Base-by-base conservation (phyloP, 441 rosid species). In the Corymbia citriodora region DNA sequence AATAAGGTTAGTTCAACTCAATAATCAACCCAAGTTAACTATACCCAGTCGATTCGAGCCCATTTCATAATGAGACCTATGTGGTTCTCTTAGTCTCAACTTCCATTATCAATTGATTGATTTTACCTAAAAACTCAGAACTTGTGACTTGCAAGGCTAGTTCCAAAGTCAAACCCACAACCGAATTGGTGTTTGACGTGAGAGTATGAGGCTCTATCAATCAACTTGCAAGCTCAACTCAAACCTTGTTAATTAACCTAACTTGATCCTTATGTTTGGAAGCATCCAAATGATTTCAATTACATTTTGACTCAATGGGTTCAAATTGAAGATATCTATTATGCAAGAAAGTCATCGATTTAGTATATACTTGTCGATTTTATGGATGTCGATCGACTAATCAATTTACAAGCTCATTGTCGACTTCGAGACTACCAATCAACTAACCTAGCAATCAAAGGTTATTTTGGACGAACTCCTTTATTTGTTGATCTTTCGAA, bases 261-360 rank as follows among this genome's bases (percentile, higher is more conserved):
- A 2, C 25, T 23, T 0, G 10, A 57, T 57, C 0, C 63, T 57
- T 57, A 4, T 1, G 0, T 57, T 23, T 57, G 6, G 63, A 23
- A 57, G 63, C 6, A 57, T 23, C 63, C 10, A 59, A 59, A 23
- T 10, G 63, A 23, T 59, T 27, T 59, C 0, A 1, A 6, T 7
- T 59, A 0, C 0, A 57, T 59, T 59, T 10, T 59, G 3, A 57
- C 0, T 57, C 0, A 0, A 57, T 10, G 63, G 0, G 25, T 23
- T 10, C 29, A 57, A 57, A 23, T 9, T 23, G 6, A 57, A 57
- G 1, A 23, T 57, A 12, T 57, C 23, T 0, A 57, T 57, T 23
- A 0, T 57, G 1, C 63, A 57, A 57, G 0, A 57, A 57, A 57
- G 29, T 59, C 10, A 0, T 23, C 63, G 25, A 59, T 59, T 25